Evolutionary conservation across 208 protist genomes (phyloP).

Genomic region (Leishmania tarentolae): DNA sequence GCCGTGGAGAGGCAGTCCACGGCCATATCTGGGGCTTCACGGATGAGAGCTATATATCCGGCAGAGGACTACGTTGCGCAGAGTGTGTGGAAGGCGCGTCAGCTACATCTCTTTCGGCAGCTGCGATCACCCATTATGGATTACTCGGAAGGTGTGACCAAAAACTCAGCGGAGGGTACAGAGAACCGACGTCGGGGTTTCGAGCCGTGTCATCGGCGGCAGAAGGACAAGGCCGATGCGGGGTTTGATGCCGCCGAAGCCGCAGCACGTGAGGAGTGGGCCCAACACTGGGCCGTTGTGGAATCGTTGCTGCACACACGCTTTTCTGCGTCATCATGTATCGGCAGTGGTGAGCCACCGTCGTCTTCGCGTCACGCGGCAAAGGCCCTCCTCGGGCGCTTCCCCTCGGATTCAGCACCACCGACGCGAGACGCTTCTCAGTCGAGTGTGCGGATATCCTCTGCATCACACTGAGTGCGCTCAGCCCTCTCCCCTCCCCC

Average conservation of each 20-base stretch:
- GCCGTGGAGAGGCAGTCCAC: background rate
- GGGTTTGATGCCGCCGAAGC: slow-evolving; percentile 26
- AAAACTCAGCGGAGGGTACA: background rate
- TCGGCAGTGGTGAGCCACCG: slow-evolving; percentile 6
- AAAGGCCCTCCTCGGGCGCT: background rate
- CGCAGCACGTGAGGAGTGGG: slow-evolving; percentile 33
- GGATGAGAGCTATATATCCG: slow-evolving; percentile 17
- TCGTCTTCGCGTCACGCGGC: background rate
- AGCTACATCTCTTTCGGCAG: slow-evolving; percentile 47
- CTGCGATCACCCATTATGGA: slow-evolving; percentile 23
- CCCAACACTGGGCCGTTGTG: slow-evolving; percentile 74
- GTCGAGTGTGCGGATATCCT: background rate
- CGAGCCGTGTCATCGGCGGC: background rate
- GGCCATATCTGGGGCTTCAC: background rate
- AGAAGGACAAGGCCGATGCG: slow-evolving; percentile 1
- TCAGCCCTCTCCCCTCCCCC: background rate
- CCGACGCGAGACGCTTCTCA: background rate
- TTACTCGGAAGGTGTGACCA: background rate
- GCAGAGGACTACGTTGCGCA: slow-evolving; percentile 60
- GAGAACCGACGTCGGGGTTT: background rate
- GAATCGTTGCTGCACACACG: slow-evolving; percentile 68
- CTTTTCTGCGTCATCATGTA: slow-evolving; percentile 23
- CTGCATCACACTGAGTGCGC: background rate
- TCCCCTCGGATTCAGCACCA: background rate
- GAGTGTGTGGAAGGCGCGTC: slow-evolving; percentile 64